Evolutionary conservation across 2,329 filamentous ascomycete species (phyloP).

Genomic region (Pseudocercospora cruenta): DNA sequence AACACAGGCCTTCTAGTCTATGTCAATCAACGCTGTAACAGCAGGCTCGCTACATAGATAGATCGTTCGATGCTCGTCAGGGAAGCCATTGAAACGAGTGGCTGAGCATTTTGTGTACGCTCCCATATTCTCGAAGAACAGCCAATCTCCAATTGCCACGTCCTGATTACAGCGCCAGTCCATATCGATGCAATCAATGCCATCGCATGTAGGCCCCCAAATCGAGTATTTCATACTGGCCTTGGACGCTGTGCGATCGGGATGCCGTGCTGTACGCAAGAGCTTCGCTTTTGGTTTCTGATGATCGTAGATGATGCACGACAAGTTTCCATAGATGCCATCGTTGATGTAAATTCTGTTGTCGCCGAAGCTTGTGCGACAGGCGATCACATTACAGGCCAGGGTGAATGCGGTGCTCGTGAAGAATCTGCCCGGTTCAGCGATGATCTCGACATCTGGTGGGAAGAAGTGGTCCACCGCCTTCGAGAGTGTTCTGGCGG

Average conservation of each 20-base stretch:
- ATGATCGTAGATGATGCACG: conserved; percentile 98
- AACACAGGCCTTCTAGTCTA: neutral
- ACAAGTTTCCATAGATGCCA: conserved; percentile 97
- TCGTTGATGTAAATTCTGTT: conserved; percentile 99
- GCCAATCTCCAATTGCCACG: conserved; percentile 92
- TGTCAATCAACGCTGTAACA: conserved; percentile 49
- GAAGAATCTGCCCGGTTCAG: conserved; percentile 95
- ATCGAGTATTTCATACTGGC: conserved; percentile 77
- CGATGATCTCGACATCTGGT: conserved; percentile 80
- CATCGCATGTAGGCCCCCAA: conserved; percentile 97
- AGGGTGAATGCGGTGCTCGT: conserved; percentile 91
- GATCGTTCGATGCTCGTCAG: conserved; percentile 85
- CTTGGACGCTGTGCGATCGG: conserved; percentile 41
- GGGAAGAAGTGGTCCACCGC: conserved; percentile 91
- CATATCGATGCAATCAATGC: conserved; percentile 90
- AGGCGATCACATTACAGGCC: conserved; percentile 93
- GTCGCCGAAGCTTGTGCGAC: conserved; percentile 80
- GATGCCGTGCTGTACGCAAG: conserved; percentile 47
- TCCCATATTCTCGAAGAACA: conserved; percentile 99
- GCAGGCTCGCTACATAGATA: conserved; percentile 95
- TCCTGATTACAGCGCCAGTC: conserved; percentile 75
- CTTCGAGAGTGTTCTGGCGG: conserved; percentile 77
- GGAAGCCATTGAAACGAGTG: conserved; percentile 97
- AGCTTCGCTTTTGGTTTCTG: conserved; percentile 87
- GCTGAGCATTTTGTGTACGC: conserved; percentile 98